A percentile compares a stretch with the other conserved stretches of the same genome.
phyloP scores from a whole-genome alignment of 1,284 basidiomycete species.

The Ceratobasidium sp. region DNA sequence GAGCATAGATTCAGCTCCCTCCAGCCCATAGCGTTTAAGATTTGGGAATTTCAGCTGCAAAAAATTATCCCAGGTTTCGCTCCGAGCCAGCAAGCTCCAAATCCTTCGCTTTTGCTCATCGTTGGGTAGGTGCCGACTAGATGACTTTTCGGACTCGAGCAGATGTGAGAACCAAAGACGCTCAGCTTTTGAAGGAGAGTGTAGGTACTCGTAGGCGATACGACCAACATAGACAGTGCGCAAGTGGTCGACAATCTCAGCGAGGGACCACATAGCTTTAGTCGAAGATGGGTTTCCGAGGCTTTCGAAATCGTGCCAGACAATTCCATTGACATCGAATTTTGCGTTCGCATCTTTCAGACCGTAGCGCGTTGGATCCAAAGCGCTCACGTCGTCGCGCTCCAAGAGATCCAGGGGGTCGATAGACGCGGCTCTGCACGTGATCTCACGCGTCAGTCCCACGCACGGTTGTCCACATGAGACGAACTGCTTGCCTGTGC shows the following conservation, averaged over 20 bases:
- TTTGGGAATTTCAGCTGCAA: conserved; percentile 99
- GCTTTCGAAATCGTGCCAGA: conserved; percentile 66
- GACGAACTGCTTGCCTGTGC: conserved; percentile 46
- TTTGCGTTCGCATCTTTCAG: conserved; percentile 63
- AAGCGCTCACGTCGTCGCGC: conserved; percentile 83
- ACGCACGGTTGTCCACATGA: neutral
- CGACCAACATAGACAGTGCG: conserved; percentile 79
- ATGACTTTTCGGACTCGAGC: conserved; percentile 69
- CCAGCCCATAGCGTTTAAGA: conserved; percentile 99
- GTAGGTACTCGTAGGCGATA: conserved; percentile 92
- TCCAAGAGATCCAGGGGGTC: conserved; percentile 88
- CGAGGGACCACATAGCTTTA: conserved; percentile 68
- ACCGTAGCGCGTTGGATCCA: conserved; percentile 82
- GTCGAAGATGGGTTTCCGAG: conserved; percentile 50
- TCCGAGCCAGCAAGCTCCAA: conserved; percentile 99
- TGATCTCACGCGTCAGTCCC: conserved; percentile 54
- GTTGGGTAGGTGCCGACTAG: conserved; percentile 43
- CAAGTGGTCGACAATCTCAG: conserved; percentile 75
- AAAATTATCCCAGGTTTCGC: conserved; percentile 98
- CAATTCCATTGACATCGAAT: conserved; percentile 82
- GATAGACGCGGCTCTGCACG: conserved; percentile 81
- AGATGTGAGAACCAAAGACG: conserved; percentile 86
- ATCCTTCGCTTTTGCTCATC: conserved; percentile 91
- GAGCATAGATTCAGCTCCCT: conserved; percentile 97
- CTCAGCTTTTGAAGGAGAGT: conserved; percentile 81